Evolutionary conservation across 306 rosid species (phyloP).

Genomic region (Quercus suber): DNA sequence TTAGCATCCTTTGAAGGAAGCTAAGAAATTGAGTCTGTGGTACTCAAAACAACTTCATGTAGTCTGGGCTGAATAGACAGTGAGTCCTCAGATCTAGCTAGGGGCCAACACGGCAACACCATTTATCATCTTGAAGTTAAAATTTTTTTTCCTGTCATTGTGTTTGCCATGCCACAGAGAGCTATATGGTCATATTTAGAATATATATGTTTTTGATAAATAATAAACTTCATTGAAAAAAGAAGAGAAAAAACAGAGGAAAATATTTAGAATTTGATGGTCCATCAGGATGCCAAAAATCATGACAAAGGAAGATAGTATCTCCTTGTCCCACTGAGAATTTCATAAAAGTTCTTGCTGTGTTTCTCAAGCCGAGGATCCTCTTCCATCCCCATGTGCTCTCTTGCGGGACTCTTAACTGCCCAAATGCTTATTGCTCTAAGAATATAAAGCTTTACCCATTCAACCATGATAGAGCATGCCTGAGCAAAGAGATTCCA

Average conservation of each 20-base stretch:
- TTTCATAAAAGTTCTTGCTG: neutral
- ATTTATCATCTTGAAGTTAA: neutral
- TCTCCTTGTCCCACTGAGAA: neutral
- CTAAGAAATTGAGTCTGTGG: neutral
- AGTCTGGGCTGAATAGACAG: neutral
- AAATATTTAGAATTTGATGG: neutral
- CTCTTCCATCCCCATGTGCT: neutral
- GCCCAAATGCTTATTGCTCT: neutral
- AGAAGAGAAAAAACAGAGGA: no score
- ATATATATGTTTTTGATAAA: neutral
- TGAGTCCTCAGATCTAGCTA: neutral
- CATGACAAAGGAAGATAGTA: neutral
- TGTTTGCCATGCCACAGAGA: neutral
- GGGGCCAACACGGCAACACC: neutral
- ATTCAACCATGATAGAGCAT: neutral
- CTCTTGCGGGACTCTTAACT: neutral
- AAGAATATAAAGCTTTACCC: neutral
- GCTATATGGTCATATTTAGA: neutral
- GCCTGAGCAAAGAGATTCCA: neutral
- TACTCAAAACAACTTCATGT: neutral
- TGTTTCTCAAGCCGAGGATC: neutral
- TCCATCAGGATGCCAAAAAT: neutral
- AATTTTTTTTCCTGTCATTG: no score
- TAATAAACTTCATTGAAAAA: no score
- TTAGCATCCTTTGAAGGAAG: neutral